phyloP scores from a whole-genome alignment of 1,284 basidiomycete genomes.

The Flammula alnicola region DNA sequence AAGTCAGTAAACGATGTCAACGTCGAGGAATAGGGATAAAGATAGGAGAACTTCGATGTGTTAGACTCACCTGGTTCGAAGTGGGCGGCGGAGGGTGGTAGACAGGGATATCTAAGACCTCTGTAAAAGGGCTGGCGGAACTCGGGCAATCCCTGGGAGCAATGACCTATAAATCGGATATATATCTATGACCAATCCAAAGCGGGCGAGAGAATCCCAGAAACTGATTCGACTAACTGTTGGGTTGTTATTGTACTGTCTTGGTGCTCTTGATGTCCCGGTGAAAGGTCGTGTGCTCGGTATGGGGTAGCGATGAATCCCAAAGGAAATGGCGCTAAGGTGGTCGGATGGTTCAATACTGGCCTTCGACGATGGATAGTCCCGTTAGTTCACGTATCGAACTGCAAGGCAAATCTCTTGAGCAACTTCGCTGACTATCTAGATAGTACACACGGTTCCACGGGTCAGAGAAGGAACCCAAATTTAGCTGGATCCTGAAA shows the following conservation, averaged over 20 bases:
- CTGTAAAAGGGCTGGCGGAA: slow-evolving; percentile 1
- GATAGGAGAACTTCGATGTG: too few relatives aligned
- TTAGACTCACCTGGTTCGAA: neutral
- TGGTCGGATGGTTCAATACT: too few relatives aligned
- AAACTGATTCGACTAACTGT: neutral
- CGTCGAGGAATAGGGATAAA: neutral
- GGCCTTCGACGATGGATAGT: too few relatives aligned
- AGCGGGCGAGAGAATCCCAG: slow-evolving; percentile 1
- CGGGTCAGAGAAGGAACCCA: slow-evolving; percentile 8
- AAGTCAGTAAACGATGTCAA: neutral
- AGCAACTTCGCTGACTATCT: neutral
- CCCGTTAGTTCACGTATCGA: neutral
- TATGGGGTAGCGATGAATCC: neutral
- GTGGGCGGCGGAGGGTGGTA: neutral
- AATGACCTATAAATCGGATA: slow-evolving; percentile 3
- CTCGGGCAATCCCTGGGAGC: slow-evolving; percentile 5
- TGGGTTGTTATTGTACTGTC: slow-evolving; percentile 1
- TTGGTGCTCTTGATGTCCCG: too few relatives aligned
- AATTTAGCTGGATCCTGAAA: too few relatives aligned
- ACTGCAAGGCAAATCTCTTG: too few relatives aligned
- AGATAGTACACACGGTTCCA: slow-evolving; percentile 5
- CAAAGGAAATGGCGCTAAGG: neutral
- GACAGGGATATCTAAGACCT: neutral
- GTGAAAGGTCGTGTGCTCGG: neutral
- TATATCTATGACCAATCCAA: slow-evolving; percentile 10